These are phyloP conservation scores for Beta macrorhiza DNA, from an alignment of 179 eudicot species.

Conservation along the genomic window DNA sequence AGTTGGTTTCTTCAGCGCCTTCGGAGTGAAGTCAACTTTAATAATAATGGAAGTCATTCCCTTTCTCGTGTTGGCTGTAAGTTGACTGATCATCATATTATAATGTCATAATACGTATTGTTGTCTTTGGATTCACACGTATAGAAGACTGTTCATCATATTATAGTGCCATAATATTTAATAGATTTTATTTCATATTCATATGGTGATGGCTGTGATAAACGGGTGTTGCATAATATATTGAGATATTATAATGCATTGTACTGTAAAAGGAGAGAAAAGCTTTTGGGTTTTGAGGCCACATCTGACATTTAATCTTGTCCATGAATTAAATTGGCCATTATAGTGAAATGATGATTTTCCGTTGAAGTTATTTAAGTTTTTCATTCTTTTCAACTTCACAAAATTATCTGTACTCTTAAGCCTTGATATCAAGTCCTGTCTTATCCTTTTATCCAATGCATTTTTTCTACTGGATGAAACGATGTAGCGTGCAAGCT, in stretches of 20 bases:
- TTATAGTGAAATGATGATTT: not conserved
- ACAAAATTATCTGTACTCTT: not conserved
- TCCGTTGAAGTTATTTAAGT: not conserved
- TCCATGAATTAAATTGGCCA: not conserved
- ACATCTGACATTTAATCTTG: not conserved
- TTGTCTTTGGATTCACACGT: conserved; percentile 4
- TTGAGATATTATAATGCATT: not conserved
- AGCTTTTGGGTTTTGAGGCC: not conserved
- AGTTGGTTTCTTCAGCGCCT: conserved; percentile 93
- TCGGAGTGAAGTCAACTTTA: conserved; percentile 93
- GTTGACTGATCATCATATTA: conserved; percentile 27
- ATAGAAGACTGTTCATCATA: conserved; percentile 2
- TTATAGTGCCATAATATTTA: not conserved
- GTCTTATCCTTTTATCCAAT: not conserved
- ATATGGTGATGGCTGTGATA: not conserved
- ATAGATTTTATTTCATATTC: not conserved
- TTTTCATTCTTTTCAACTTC: not conserved
- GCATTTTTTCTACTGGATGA: not conserved
- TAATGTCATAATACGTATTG: not conserved
- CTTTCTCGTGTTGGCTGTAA: conserved; percentile 95
- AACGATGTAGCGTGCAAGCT: not conserved
- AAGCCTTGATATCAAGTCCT: not conserved
- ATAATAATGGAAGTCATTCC: conserved; percentile 99
- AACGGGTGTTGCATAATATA: not conserved
- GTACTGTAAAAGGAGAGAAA: not conserved